Percentiles rank a stretch among this genome's conserved stretches.
These are phyloP conservation scores for Pichia sp. DNA, from an alignment of 1,139 yeast species.

Conservation along the genomic window DNA sequence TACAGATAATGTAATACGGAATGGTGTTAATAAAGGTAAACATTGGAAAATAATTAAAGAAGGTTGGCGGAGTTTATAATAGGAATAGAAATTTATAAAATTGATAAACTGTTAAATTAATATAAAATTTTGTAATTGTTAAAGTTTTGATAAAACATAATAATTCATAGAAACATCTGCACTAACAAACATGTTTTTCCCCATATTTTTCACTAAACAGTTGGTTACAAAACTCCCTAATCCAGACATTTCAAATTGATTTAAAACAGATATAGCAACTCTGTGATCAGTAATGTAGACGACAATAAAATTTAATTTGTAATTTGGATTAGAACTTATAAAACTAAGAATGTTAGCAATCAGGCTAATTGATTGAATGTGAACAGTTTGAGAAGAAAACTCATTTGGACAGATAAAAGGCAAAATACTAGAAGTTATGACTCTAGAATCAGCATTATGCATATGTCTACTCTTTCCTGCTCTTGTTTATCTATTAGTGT, in stretches of 20 bases:
- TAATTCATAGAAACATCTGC: constrained; percentile 8
- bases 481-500: not conserved
- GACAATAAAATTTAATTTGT: constrained; percentile 1
- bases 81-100: constrained; percentile 3
- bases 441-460: not conserved
- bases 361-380: constrained; percentile 37
- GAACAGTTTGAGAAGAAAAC: constrained; percentile 29
- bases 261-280: constrained; percentile 7
- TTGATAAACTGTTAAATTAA: not conserved
- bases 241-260: constrained; percentile 5
- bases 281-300: constrained; percentile 9
- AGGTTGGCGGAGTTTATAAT: constrained; percentile 63
- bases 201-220: constrained; percentile 10
- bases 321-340: constrained; percentile 24
- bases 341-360: constrained; percentile 38
- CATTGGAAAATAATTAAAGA: constrained; percentile 61
- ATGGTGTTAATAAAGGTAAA: constrained; percentile 14
- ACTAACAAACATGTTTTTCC: constrained; percentile 8
- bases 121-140: not conserved
- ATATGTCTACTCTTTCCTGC: not conserved
- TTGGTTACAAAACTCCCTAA: constrained; percentile 6
- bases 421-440: constrained; percentile 3
- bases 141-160: constrained; percentile 4
- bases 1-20: constrained; percentile 32
- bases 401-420: constrained; percentile 1